Evolutionary conservation across 192 early-diverging fungal species (phyloP).

Genomic region (Linnemannia hyalina): DNA sequence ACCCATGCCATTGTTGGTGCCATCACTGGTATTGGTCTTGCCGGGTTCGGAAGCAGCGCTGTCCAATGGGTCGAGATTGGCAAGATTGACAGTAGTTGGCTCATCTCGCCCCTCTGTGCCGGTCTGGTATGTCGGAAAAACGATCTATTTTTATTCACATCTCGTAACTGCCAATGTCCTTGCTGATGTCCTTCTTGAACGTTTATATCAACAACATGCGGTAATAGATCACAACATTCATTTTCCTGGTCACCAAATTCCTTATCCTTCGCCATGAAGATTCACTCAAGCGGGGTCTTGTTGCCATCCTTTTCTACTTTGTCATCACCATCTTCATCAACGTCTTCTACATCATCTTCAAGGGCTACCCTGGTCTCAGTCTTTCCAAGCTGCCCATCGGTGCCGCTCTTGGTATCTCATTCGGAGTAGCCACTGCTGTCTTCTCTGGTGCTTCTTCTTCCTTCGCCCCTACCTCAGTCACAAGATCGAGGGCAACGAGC

Average conservation of each 20-base stretch:
- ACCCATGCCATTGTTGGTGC: slow-evolving; percentile 90
- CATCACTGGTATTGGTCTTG: slow-evolving; percentile 80
- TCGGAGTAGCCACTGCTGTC: slow-evolving; percentile 69
- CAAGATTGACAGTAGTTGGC: slow-evolving; percentile 66
- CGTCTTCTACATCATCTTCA: slow-evolving; percentile 79
- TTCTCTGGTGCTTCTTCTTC: slow-evolving; percentile 71
- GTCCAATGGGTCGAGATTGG: slow-evolving; percentile 70
- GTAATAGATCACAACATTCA: slow-evolving; percentile 57
- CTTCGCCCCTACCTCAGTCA: slow-evolving; percentile 75
- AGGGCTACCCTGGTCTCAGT: slow-evolving; percentile 70
- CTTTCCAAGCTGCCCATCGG: slow-evolving; percentile 59
- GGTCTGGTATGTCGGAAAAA: slow-evolving; percentile 60
- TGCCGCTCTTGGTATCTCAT: slow-evolving; percentile 70
- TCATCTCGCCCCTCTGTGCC: slow-evolving; percentile 78
- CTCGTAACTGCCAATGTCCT: not conserved
- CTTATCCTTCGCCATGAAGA: slow-evolving; percentile 71
- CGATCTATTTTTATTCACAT: not conserved
- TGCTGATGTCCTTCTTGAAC: not conserved
- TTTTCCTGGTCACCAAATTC: slow-evolving; percentile 78
- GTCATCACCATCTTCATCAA: slow-evolving; percentile 74
- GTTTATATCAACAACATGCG: not conserved
- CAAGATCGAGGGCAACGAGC: slow-evolving; percentile 72
- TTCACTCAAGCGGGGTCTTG: slow-evolving; percentile 74
- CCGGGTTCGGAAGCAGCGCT: slow-evolving; percentile 73
- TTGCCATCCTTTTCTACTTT: slow-evolving; percentile 80